phyloP scores from a whole-genome alignment of 441 rosid genomes.

The Macaranga tanarius region DNA sequence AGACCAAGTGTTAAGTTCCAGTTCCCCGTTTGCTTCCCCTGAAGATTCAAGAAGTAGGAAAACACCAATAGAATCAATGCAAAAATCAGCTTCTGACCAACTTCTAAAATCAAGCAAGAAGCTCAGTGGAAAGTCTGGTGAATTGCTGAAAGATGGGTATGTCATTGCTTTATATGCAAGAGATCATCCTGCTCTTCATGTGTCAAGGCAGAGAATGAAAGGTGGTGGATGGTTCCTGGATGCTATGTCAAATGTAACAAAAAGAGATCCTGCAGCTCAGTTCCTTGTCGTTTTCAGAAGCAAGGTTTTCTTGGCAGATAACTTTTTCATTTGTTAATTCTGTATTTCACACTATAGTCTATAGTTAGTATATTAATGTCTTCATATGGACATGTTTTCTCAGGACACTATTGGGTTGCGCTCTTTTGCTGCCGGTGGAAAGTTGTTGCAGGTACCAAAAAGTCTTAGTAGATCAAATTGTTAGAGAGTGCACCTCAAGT shows the following conservation, averaged over 20 bases:
- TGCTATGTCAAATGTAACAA: conserved; percentile 77
- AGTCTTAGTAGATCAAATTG: neutral
- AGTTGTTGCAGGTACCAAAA: conserved; percentile 80
- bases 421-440: conserved; percentile 98
- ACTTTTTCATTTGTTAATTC: neutral
- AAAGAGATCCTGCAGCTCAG: conserved; percentile 97
- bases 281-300: conserved; percentile 81
- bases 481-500: conserved; percentile 4
- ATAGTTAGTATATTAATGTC: conserved; percentile 5
- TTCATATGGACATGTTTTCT: conserved; percentile 18
- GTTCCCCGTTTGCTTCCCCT: conserved; percentile 84
- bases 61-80: conserved; percentile 63
- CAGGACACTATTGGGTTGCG: conserved; percentile 96
- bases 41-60: conserved; percentile 80
- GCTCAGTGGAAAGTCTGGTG: conserved; percentile 51
- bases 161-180: conserved; percentile 83
- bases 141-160: conserved; percentile 79
- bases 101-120: conserved; percentile 51
- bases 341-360: neutral
- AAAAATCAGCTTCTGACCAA: conserved; percentile 50
- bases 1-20: conserved; percentile 72
- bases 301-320: conserved; percentile 53
- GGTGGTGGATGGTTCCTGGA: conserved; percentile 98
- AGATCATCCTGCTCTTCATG: conserved; percentile 67
- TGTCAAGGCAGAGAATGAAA: conserved; percentile 91